Conservation (phyloP, 257 asterid species). For the Capsicum baccatum region DNA sequence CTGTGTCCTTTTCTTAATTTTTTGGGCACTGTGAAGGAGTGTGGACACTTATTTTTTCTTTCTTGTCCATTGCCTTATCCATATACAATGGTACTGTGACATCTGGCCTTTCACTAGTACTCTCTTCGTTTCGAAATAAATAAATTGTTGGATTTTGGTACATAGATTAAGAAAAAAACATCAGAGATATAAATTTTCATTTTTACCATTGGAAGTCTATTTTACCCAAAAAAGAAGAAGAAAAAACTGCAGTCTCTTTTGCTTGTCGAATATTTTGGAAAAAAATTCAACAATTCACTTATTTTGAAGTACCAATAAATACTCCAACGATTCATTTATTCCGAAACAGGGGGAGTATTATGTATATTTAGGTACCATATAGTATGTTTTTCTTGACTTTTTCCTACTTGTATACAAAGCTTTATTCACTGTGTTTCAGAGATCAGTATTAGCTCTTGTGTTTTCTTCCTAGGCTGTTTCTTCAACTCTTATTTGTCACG, state of each 20-base stretch:
- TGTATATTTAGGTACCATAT: constrained; percentile 41
- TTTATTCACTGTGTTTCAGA: constrained; percentile 38
- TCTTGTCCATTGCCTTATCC: constrained; percentile 50
- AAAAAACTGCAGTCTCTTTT: too few species aligned
- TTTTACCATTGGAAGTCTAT: too few species aligned
- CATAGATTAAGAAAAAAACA: too few species aligned
- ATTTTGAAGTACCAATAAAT: too few species aligned
- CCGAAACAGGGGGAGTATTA: background rate
- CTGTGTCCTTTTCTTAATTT: background rate
- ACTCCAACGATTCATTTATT: too few species aligned
- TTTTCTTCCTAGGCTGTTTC: constrained; percentile 58
- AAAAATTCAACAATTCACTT: too few species aligned
- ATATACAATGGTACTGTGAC: constrained; percentile 35
- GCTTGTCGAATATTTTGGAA: too few species aligned
- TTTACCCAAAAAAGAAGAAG: too few species aligned
- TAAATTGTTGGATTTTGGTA: too few species aligned
- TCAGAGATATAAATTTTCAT: too few species aligned
- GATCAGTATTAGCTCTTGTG: constrained; percentile 41
- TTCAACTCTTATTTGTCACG: constrained; percentile 18
- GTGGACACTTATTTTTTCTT: constrained; percentile 30
- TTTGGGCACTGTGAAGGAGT: constrained; percentile 20
- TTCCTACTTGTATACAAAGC: constrained; percentile 44
- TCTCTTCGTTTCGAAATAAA: too few species aligned
- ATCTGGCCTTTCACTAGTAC: constrained; percentile 43
- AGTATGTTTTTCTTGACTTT: constrained; percentile 34